These are phyloP conservation scores for Mangifera indica DNA, from an alignment of 345 rosid species.

Conservation along the genomic window DNA sequence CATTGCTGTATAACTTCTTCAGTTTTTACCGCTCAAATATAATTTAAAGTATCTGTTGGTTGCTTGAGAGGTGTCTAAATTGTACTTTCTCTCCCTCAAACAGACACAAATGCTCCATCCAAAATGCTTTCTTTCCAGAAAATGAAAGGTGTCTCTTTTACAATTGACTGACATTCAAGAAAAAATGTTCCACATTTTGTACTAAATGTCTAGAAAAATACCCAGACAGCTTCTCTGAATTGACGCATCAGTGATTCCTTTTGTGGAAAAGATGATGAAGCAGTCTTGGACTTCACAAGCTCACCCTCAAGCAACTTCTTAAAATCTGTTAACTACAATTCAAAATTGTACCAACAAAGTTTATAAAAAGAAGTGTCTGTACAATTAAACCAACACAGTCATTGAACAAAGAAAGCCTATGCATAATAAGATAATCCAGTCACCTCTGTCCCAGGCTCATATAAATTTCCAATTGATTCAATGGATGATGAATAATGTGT, in stretches of 20 bases:
- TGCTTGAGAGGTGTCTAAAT: background rate
- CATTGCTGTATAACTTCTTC: background rate
- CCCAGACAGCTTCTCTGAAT: constrained; percentile 85
- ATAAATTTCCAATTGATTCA: constrained; percentile 56
- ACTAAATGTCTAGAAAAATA: constrained; percentile 30
- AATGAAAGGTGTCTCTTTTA: background rate
- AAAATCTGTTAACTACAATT: constrained; percentile 72
- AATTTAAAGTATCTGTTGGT: constrained; percentile 1
- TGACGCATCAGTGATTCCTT: constrained; percentile 59
- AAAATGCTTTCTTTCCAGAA: background rate
- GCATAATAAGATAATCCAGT: background rate
- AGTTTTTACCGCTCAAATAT: background rate
- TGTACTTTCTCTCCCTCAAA: background rate
- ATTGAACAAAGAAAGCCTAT: background rate
- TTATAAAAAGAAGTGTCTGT: background rate
- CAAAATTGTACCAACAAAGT: constrained; percentile 18
- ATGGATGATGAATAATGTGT: constrained; percentile 48
- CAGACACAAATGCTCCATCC: background rate
- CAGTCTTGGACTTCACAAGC: constrained; percentile 47
- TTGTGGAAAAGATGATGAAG: constrained; percentile 41
- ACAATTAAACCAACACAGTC: background rate
- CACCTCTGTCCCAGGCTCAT: constrained; percentile 66
- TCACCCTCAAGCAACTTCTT: constrained; percentile 62
- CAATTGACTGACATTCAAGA: background rate
- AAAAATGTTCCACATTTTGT: background rate